phyloP scores from a whole-genome alignment of 129 eudicot genomes.

The Dittrichia graveolens region DNA sequence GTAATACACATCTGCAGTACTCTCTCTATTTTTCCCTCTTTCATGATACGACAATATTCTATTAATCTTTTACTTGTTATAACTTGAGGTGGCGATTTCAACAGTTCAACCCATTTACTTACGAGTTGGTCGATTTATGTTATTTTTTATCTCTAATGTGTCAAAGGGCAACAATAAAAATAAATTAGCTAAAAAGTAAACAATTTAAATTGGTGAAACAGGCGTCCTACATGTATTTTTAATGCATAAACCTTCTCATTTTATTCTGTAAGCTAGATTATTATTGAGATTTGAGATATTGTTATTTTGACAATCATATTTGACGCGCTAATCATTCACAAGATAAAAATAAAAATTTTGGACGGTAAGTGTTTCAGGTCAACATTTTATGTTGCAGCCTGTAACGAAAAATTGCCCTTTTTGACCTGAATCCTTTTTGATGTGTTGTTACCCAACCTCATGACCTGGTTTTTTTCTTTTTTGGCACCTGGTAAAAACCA shows the following conservation, averaged over 20 bases:
- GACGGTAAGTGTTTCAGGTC: background rate
- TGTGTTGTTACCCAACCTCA: background rate
- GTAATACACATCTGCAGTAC: conserved; percentile 38
- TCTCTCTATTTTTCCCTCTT: background rate
- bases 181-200: background rate
- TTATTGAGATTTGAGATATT: background rate
- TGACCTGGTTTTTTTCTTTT: background rate
- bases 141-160: background rate
- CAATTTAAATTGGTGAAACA: background rate
- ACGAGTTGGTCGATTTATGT: background rate
- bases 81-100: background rate
- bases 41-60: background rate
- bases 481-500: background rate
- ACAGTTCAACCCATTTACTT: background rate
- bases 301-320: background rate
- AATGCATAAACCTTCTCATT: background rate
- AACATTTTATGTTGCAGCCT: background rate
- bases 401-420: background rate
- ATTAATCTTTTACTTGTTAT: background rate
- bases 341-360: background rate
- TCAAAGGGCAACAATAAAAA: background rate
- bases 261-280: background rate
- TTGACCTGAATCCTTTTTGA: background rate
- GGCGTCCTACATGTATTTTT: background rate
- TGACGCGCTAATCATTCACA: background rate